Evolutionary conservation across 331 rosid species (phyloP), one percentile per base, ranked within the genome.

Genomic region (Pyrus hybrid): DNA sequence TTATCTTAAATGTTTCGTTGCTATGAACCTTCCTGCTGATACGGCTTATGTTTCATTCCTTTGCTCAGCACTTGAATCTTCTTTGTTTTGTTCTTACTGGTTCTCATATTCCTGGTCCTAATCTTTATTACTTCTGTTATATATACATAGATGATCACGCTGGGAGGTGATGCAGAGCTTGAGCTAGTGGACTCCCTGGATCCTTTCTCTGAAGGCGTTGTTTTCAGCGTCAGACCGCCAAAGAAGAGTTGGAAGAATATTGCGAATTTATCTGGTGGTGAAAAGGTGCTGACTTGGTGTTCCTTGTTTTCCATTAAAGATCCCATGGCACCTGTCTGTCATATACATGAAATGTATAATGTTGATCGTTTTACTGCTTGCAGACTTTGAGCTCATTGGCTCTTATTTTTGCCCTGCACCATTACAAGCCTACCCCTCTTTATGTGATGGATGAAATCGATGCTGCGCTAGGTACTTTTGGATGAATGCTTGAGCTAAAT

Each of bases 181-280:
- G 99, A 94, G 84, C 92, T 92, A 64, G 97, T 94, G 66, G 99
- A 94, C 84, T 92, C 99, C 79, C 79, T 94, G 85, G 99, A 94
- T 85, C 99, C 99, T 35, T 94, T 94, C 87, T 87, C 99, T 33
- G 99, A 94, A 86, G 99, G 99, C 61, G 99, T 92, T 72, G 97
- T 94, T 73, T 94, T 92, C 85, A 94, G 99, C 67, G 97, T 94
- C 74, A 86, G 99, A 76, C 99, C 99, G 13, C 99, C 99, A 41
- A 92, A 92, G 88, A 94, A 92, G 89, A 94, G 99, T 82, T 94
- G 99, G 99, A 94, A 94, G 88, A 90, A 92, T 82, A 94, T 94
- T 68, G 99, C 97, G 13, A 94, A 94, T 77, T 88, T 94, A 86
- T 94, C 99, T 6, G 99, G 99, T n/a, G 99, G 97, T 57, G 99